phyloP scores from a whole-genome alignment of 1,139 yeast species.

The Taphrina flavorubra region DNA sequence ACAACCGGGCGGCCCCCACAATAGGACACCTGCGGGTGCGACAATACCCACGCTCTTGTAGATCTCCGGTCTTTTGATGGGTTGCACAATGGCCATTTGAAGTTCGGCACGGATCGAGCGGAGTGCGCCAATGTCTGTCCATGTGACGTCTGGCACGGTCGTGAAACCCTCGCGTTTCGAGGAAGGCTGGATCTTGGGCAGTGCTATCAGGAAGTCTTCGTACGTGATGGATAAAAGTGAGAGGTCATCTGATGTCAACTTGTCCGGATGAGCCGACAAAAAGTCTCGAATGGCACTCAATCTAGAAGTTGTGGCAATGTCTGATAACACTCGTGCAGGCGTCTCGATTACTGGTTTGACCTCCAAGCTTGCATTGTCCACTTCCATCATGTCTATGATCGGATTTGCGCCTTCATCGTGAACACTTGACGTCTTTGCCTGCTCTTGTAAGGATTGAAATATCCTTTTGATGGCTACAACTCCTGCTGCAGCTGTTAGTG shows the following conservation, averaged over 20 bases:
- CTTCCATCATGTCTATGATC: conserved; percentile 8
- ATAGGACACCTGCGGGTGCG: conserved; percentile 94
- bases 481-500: conserved; percentile 94
- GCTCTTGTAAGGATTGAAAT: conserved; percentile 53
- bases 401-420: not conserved
- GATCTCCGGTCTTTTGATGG: conserved; percentile 88
- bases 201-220: conserved; percentile 79
- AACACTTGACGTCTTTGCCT: conserved; percentile 19
- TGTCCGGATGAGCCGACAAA: conserved; percentile 74
- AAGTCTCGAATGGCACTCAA: conserved; percentile 69
- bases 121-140: conserved; percentile 95
- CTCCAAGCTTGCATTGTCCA: conserved; percentile 4
- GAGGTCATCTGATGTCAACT: conserved; percentile 75
- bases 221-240: conserved; percentile 74
- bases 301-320: conserved; percentile 45
- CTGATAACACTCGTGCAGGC: conserved; percentile 43
- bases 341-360: conserved; percentile 8
- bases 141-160: conserved; percentile 95
- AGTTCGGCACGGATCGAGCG: conserved; percentile 79
- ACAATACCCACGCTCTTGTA: conserved; percentile 90
- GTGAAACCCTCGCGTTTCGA: conserved; percentile 99
- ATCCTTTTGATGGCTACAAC: conserved; percentile 92
- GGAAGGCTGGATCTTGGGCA: conserved; percentile 95
- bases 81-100: conserved; percentile 97
- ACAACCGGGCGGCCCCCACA: conserved; percentile 99